Evolutionary conservation across 805 yeast species (phyloP).

Genomic region (Candida insectalens): DNA sequence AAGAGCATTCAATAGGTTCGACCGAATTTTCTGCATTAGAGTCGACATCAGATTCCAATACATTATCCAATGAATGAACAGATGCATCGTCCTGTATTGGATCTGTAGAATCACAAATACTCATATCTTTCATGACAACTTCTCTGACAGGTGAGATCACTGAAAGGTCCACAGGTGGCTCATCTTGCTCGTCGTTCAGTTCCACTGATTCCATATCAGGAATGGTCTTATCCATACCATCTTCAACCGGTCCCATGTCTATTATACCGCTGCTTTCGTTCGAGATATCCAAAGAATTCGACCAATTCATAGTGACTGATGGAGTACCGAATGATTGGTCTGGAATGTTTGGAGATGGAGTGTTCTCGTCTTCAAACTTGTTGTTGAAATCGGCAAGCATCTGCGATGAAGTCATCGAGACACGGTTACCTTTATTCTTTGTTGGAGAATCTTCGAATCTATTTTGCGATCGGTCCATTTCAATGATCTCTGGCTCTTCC

Average conservation of each 20-base stretch:
- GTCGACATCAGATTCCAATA: neutral
- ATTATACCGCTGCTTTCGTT: conserved; percentile 9
- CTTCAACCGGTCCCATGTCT: conserved; percentile 5
- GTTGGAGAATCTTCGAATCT: conserved; percentile 1
- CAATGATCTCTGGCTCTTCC: neutral
- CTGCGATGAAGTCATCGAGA: conserved; percentile 5
- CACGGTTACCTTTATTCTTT: neutral
- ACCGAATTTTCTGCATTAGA: neutral
- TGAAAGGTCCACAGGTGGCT: conserved; percentile 2
- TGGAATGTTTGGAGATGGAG: neutral
- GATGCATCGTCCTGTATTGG: neutral
- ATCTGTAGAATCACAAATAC: conserved; percentile 1
- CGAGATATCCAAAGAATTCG: conserved; percentile 22
- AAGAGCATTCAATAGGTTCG: conserved; percentile 1
- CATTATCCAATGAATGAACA: neutral
- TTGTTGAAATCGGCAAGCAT: conserved; percentile 4
- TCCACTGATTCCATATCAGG: conserved; percentile 2
- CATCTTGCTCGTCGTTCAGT: conserved; percentile 6
- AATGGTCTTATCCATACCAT: conserved; percentile 1
- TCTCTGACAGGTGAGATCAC: neutral
- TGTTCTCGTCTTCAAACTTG: neutral
- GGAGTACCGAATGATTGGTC: conserved; percentile 22
- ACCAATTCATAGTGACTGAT: conserved; percentile 28
- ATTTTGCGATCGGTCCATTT: neutral
- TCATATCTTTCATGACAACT: conserved; percentile 3